Percentiles rank a stretch among this genome's conserved stretches.
phyloP scores from a whole-genome alignment of 805 yeast genomes.

The Komagataella mondaviorum region DNA sequence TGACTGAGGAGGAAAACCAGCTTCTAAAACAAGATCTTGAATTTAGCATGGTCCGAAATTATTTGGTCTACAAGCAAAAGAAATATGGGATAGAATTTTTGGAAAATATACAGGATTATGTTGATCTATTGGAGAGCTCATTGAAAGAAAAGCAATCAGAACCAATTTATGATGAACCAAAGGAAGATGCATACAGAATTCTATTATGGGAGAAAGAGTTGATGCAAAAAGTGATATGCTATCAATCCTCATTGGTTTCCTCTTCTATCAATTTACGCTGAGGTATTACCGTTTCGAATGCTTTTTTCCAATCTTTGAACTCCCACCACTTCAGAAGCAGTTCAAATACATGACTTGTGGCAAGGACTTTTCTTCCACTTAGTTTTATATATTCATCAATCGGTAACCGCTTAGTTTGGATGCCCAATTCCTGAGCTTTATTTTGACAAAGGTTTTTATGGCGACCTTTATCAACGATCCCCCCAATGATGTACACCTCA shows the following conservation, averaged over 20 bases:
- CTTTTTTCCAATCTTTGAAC: conserved; percentile 65
- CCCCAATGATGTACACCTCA: conserved; percentile 79
- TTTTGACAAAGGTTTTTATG: conserved; percentile 67
- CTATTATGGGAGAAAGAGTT: not conserved
- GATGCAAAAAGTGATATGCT: not conserved
- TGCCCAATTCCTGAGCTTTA: conserved; percentile 65
- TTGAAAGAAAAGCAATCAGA: not conserved
- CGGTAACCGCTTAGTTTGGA: conserved; percentile 69
- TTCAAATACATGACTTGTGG: conserved; percentile 93
- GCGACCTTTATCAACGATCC: conserved; percentile 92
- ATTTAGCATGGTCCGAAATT: not conserved
- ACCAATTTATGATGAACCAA: not conserved
- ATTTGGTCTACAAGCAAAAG: not conserved
- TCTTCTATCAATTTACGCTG: conserved; percentile 42
- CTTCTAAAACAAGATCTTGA: not conserved
- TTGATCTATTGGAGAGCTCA: not conserved
- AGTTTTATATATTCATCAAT: conserved; percentile 73
- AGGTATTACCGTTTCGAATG: conserved; percentile 83
- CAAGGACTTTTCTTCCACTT: conserved; percentile 78
- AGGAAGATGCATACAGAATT: not conserved
- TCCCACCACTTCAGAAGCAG: conserved; percentile 73
- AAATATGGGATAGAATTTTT: not conserved
- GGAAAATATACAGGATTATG: not conserved
- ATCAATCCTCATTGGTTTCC: conserved; percentile 3
- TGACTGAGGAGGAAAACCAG: not conserved